phyloP scores from a whole-genome alignment of 2,329 filamentous ascomycete species.

The Chaetomiaceae sp. region DNA sequence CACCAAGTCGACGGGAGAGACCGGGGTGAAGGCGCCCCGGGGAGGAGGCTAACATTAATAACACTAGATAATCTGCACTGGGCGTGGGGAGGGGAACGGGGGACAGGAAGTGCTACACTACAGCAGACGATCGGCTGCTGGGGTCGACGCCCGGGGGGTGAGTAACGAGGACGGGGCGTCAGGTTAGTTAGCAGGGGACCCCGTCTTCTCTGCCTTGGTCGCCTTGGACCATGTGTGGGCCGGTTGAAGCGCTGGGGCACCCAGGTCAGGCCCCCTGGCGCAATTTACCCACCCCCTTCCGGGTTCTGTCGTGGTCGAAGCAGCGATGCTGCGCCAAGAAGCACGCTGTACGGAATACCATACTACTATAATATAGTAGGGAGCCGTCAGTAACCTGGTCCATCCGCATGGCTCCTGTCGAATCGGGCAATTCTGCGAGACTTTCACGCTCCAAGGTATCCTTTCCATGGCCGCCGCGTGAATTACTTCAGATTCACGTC shows the following conservation, averaged over 20 bases:
- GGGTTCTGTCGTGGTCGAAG: too few relatives aligned
- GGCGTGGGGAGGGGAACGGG: conserved; percentile 12
- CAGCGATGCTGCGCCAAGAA: too few relatives aligned
- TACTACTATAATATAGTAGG: background rate
- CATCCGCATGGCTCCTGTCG: background rate
- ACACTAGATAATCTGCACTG: background rate
- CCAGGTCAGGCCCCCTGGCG: background rate
- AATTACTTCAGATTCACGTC: too few relatives aligned
- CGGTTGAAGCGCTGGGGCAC: background rate
- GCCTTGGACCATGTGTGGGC: background rate
- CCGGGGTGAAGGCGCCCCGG: background rate
- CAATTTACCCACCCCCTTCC: too few relatives aligned
- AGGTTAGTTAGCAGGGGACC: background rate
- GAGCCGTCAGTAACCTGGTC: too few relatives aligned
- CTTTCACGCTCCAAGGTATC: too few relatives aligned
- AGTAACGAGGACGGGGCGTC: conserved; percentile 1
- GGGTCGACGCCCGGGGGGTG: conserved; percentile 4
- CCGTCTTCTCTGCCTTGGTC: background rate
- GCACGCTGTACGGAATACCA: too few relatives aligned
- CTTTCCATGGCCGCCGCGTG: too few relatives aligned
- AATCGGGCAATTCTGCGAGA: background rate
- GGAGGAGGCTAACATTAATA: conserved; percentile 5
- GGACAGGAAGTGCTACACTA: background rate
- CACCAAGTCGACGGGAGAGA: too few relatives aligned
- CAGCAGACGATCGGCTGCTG: conserved; percentile 9